Percentiles rank a stretch among this genome's conserved stretches.
Conservation (phyloP, 2,329 filamentous ascomycete genomes). For the Pseudodiploospora longispora region DNA sequence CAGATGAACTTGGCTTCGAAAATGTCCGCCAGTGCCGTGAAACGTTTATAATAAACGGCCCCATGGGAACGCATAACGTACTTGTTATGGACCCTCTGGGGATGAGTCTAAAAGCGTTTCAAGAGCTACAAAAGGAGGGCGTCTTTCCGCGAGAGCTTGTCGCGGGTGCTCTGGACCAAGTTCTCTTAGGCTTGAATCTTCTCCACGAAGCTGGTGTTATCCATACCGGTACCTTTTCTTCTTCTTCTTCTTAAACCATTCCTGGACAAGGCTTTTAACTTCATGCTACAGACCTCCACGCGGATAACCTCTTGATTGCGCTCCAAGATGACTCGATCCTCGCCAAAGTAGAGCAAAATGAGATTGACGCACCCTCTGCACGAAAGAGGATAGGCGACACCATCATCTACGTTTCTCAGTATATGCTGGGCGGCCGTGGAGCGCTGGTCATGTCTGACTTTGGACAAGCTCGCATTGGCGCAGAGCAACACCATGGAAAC, state of each 20-base stretch:
- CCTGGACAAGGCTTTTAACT: neutral
- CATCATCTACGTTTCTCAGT: slow-evolving; percentile 24
- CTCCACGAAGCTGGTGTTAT: slow-evolving; percentile 18
- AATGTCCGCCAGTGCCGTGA: slow-evolving; percentile 13
- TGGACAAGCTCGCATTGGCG: slow-evolving; percentile 27
- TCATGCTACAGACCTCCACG: slow-evolving; percentile 22
- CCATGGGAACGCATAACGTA: slow-evolving; percentile 13
- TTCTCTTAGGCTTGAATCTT: slow-evolving; percentile 16
- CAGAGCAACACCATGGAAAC: slow-evolving; percentile 10
- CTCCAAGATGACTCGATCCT: slow-evolving; percentile 23
- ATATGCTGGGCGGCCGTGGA: slow-evolving; percentile 23
- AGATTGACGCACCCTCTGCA: slow-evolving; percentile 21
- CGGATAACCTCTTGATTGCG: slow-evolving; percentile 28
- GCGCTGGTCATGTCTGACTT: slow-evolving; percentile 25
- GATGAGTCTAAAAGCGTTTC: slow-evolving; percentile 27
- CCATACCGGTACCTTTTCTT: slow-evolving; percentile 18
- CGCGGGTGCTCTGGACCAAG: slow-evolving; percentile 14
- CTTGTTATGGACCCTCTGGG: slow-evolving; percentile 23
- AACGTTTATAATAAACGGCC: slow-evolving; percentile 13
- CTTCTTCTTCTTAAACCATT: neutral
- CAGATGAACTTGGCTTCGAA: slow-evolving; percentile 6
- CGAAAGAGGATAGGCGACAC: slow-evolving; percentile 19
- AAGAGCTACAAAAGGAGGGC: slow-evolving; percentile 17
- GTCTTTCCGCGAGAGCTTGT: slow-evolving; percentile 21
- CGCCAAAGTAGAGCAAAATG: slow-evolving; percentile 20